Evolutionary conservation across 169 alveolate genomes (phyloP).

Genomic region (Cryptosporidium baileyi): DNA sequence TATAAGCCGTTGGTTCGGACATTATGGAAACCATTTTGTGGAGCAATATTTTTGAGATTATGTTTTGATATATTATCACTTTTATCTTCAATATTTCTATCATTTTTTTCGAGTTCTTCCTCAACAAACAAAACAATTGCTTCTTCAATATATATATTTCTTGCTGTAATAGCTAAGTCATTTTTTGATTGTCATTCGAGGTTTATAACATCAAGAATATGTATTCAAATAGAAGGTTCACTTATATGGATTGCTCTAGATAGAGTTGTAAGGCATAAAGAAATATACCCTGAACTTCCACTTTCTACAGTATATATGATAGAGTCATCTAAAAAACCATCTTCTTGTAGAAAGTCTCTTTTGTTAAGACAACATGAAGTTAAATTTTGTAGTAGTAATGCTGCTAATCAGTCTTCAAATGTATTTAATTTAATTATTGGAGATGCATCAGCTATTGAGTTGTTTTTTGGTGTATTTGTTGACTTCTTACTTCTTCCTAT

Average conservation of each 20-base stretch:
- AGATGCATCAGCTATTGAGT: conserved; percentile 53
- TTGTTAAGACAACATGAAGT: conserved; percentile 58
- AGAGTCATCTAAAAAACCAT: conserved; percentile 5
- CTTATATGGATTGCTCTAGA: conserved; percentile 52
- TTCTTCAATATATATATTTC: conserved; percentile 31
- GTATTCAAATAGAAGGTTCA: conserved; percentile 53
- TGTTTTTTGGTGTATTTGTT: conserved; percentile 34
- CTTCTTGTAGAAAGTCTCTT: conserved; percentile 65
- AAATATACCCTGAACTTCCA: conserved; percentile 40
- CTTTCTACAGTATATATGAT: conserved; percentile 3
- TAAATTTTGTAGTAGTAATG: conserved; percentile 36
- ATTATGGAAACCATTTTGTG: conserved; percentile 38
- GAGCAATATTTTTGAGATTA: conserved; percentile 17
- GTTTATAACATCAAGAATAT: conserved; percentile 12
- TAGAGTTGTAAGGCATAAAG: conserved; percentile 55
- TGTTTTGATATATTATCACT: conserved; percentile 21
- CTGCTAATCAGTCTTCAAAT: conserved; percentile 65
- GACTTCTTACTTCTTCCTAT: conserved; percentile 37
- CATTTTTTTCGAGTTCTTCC: conserved; percentile 43
- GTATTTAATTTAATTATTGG: conserved; percentile 51
- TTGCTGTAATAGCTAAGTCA: conserved; percentile 1
- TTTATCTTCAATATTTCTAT: conserved; percentile 1
- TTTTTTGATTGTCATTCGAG: conserved; percentile 58
- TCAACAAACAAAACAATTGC: neutral
- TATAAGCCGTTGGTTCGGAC: conserved; percentile 23